Conservation (phyloP, 2,329 filamentous ascomycete genomes). For the Lecanosticta acicola region DNA sequence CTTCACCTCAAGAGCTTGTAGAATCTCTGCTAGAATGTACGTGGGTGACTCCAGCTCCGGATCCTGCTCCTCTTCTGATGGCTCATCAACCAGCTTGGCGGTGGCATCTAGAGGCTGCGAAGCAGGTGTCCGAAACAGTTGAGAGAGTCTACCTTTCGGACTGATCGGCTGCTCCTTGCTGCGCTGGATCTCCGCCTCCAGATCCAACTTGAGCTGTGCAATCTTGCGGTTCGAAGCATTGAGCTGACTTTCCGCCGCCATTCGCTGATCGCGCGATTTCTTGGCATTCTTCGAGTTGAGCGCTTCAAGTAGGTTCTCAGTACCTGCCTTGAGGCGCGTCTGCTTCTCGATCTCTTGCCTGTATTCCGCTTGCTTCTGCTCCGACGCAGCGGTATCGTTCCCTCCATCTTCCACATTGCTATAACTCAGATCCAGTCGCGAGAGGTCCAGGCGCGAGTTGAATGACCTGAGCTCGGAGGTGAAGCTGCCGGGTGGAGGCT, state of each 20-base stretch:
- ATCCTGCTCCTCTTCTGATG: constrained; percentile 58
- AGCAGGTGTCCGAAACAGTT: constrained; percentile 53
- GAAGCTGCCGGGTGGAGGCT: constrained; percentile 71
- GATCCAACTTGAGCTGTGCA: constrained; percentile 52
- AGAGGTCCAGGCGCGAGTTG: constrained; percentile 57
- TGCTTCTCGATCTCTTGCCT: constrained; percentile 88
- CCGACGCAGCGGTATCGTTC: constrained; percentile 50
- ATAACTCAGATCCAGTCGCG: constrained; percentile 51
- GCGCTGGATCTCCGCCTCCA: constrained; percentile 57
- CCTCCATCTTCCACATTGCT: constrained; percentile 54
- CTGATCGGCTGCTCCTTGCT: constrained; percentile 46
- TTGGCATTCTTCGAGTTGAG: constrained; percentile 92
- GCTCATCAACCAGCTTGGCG: constrained; percentile 33
- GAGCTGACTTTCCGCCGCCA: constrained; percentile 69
- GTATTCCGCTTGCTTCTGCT: constrained; percentile 68
- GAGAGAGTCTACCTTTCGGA: constrained; percentile 48
- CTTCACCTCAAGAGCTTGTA: constrained; percentile 82
- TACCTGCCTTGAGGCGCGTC: constrained; percentile 95
- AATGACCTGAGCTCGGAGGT: constrained; percentile 77
- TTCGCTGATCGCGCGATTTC: constrained; percentile 67
- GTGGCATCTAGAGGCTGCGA: constrained; percentile 47
- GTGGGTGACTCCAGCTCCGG: constrained; percentile 79
- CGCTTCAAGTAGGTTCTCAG: constrained; percentile 95
- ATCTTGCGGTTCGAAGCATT: constrained; percentile 76
- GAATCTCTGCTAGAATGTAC: constrained; percentile 79